Percentiles rank a stretch among this genome's conserved stretches.
Conservation (phyloP, 2,329 filamentous ascomycete genomes). For the Sporothrix schenckii region DNA sequence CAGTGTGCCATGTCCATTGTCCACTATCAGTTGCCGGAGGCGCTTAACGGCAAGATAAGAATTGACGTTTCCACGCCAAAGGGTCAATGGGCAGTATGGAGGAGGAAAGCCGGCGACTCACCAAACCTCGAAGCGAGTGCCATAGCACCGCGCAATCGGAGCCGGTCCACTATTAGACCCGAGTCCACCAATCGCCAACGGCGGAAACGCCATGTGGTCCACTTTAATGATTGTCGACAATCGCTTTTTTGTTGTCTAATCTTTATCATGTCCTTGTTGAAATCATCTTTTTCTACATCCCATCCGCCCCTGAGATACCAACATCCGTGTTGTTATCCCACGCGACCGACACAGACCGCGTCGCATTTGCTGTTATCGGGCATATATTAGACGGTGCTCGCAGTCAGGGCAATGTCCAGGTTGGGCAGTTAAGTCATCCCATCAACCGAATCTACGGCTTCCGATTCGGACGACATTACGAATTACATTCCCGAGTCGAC, state of each 20-base stretch:
- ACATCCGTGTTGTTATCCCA: no score
- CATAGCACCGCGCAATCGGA: no score
- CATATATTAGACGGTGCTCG: no score
- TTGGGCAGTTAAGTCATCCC: no score
- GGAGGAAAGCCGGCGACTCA: no score
- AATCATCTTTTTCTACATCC: not conserved
- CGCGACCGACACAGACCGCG: no score
- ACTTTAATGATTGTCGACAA: not conserved
- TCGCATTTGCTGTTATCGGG: no score
- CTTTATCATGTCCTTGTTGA: not conserved
- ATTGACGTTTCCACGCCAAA: not conserved
- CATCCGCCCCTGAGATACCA: not conserved
- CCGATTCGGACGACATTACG: no score
- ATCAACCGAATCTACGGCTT: no score
- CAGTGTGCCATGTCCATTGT: not conserved
- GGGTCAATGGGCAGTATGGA: not conserved
- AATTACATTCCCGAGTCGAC: no score
- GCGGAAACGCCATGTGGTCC: not conserved
- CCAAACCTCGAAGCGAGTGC: no score
- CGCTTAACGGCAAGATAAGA: constrained; percentile 11
- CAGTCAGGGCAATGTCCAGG: not conserved
- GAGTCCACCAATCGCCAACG: not conserved
- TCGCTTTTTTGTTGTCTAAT: not conserved
- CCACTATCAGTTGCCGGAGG: constrained; percentile 17
- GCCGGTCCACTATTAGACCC: no score